A percentile compares a stretch with the other conserved stretches of the same genome.
Evolutionary conservation across 345 rosid genomes (phyloP).

Genomic region (Combretum micranthum): DNA sequence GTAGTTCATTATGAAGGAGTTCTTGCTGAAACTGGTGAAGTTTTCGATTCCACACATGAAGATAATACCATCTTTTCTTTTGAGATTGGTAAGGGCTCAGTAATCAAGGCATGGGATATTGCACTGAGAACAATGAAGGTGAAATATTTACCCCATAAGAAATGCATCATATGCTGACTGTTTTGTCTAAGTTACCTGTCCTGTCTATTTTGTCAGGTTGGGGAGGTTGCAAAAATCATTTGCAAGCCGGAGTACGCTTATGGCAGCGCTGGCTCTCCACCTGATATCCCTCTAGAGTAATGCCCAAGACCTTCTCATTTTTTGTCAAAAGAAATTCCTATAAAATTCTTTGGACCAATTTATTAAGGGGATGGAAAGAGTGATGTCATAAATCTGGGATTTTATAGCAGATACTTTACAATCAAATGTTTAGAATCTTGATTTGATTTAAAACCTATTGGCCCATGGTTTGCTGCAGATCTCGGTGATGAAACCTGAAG

Average conservation of each 20-base stretch:
- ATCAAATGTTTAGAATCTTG: too few species aligned
- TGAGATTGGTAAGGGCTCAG: slow-evolving; percentile 79
- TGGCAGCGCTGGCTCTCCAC: slow-evolving; percentile 82
- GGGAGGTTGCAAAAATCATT: slow-evolving; percentile 86
- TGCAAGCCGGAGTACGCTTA: slow-evolving; percentile 96
- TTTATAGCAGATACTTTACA: too few species aligned
- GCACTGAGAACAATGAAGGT: slow-evolving; percentile 90
- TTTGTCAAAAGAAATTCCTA: neutral
- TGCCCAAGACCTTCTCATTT: slow-evolving; percentile 3
- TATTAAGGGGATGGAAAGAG: neutral
- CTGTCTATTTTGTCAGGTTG: slow-evolving; percentile 45
- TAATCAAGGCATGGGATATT: slow-evolving; percentile 84
- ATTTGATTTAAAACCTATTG: too few species aligned
- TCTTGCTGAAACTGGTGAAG: slow-evolving; percentile 75
- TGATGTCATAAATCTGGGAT: too few species aligned
- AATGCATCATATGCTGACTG: neutral
- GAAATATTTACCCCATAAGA: slow-evolving; percentile 2
- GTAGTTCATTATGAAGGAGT: slow-evolving; percentile 87
- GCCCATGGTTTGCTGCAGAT: too few species aligned
- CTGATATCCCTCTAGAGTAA: slow-evolving; percentile 86
- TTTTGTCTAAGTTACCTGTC: neutral
- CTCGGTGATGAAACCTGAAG: too few species aligned
- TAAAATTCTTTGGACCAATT: neutral
- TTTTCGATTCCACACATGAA: slow-evolving; percentile 80
- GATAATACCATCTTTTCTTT: slow-evolving; percentile 86